Conservation (phyloP, 2,329 filamentous ascomycete genomes). For the Annulohypoxylon truncatum region DNA sequence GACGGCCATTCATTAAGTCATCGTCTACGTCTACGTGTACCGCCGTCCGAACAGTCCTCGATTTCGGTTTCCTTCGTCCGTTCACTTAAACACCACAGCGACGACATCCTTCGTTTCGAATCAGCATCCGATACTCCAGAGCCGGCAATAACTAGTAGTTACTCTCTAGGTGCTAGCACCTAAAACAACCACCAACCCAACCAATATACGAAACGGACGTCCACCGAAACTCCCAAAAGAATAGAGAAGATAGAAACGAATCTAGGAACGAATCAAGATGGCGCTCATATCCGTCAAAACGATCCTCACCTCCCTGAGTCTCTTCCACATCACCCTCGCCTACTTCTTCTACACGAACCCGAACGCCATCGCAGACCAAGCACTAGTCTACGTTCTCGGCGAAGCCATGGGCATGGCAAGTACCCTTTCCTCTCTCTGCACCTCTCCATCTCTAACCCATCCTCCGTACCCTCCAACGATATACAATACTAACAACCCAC, state of each 20-base stretch:
- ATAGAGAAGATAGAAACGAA: constrained; percentile 39
- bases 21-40: not conserved
- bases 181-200: not conserved
- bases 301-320: constrained; percentile 82
- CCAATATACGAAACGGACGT: not conserved
- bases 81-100: not conserved
- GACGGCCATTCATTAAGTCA: not conserved
- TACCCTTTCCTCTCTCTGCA: not conserved
- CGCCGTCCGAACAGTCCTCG: too few species aligned
- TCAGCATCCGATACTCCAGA: not conserved
- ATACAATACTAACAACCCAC: constrained; percentile 7
- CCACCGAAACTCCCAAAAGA: not conserved
- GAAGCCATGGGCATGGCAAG: constrained; percentile 85
- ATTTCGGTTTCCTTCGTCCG: not conserved
- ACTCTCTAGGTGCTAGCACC: not conserved
- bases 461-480: not conserved
- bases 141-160: not conserved
- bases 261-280: constrained; percentile 65
- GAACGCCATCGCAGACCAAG: constrained; percentile 78
- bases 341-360: constrained; percentile 86
- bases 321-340: constrained; percentile 86
- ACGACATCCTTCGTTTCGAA: constrained; percentile 12
- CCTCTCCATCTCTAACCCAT: not conserved
- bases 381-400: constrained; percentile 82
- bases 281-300: constrained; percentile 82